phyloP scores from a whole-genome alignment of 2,329 filamentous ascomycete species.

The Aspergillus hortae region DNA sequence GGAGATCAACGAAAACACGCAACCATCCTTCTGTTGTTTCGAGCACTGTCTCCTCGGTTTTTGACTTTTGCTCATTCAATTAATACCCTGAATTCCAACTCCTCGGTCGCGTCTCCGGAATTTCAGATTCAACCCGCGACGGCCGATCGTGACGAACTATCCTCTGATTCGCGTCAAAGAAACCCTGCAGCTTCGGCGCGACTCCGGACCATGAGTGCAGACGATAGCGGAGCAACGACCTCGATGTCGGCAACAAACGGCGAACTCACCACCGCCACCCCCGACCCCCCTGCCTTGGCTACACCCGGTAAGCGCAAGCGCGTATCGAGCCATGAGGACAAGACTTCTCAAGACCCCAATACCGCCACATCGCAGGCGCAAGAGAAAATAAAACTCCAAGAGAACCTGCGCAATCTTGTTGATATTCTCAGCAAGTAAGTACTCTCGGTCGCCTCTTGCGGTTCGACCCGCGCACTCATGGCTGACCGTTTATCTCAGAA shows the following conservation, averaged over 20 bases:
- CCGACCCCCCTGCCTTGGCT: slow-evolving; percentile 27
- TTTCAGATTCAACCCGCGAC: slow-evolving; percentile 2
- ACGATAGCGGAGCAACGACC: slow-evolving; percentile 30
- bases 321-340: slow-evolving; percentile 31
- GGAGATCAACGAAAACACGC: slow-evolving; percentile 19
- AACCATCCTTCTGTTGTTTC: slow-evolving; percentile 14
- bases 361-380: slow-evolving; percentile 22
- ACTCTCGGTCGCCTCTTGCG: not conserved
- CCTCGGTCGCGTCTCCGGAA: slow-evolving; percentile 11
- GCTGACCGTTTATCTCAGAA: slow-evolving; percentile 30
- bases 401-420: slow-evolving; percentile 35
- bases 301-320: slow-evolving; percentile 43
- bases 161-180: slow-evolving; percentile 15
- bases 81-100: slow-evolving; percentile 1
- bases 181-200: slow-evolving; percentile 20
- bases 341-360: slow-evolving; percentile 21
- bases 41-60: slow-evolving; percentile 1
- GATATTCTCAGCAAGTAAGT: slow-evolving; percentile 30
- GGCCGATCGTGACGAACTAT: slow-evolving; percentile 1
- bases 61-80: slow-evolving; percentile 1
- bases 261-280: slow-evolving; percentile 25
- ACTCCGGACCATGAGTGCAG: slow-evolving; percentile 34
- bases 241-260: slow-evolving; percentile 33
- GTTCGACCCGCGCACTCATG: slow-evolving; percentile 2
- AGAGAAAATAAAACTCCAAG: slow-evolving; percentile 30